Evolutionary conservation across 495 filamentous ascomycete genomes (phyloP).

Genomic region (Hyphodiscus hymeniophilus): DNA sequence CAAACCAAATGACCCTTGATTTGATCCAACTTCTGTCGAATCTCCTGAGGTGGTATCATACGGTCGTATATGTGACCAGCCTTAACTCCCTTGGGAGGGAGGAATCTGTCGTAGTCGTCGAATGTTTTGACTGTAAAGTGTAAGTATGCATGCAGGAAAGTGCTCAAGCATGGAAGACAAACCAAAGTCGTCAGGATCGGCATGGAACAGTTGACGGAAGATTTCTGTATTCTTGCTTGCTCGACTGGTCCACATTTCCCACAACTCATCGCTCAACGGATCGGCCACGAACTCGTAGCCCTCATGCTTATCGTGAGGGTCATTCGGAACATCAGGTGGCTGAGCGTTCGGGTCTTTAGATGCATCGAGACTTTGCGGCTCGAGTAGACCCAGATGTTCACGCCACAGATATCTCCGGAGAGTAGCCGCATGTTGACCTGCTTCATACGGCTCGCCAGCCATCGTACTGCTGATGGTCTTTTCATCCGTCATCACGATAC

Average conservation of each 20-base stretch:
- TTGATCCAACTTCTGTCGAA: conserved; percentile 64
- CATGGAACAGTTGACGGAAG: conserved; percentile 85
- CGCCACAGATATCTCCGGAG: conserved; percentile 83
- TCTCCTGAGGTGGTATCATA: conserved; percentile 58
- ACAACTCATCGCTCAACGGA: conserved; percentile 70
- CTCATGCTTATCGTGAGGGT: conserved; percentile 37
- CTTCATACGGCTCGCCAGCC: conserved; percentile 68
- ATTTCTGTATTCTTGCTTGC: conserved; percentile 74
- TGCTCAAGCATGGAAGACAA: conserved; percentile 12
- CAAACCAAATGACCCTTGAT: conserved; percentile 90
- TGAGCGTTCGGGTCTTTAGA: conserved; percentile 69
- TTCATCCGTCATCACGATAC: conserved; percentile 85
- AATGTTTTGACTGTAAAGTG: conserved; percentile 60
- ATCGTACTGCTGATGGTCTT: conserved; percentile 64
- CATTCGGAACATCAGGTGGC: conserved; percentile 68
- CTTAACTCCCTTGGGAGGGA: conserved; percentile 60
- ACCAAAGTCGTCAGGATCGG: conserved; percentile 84
- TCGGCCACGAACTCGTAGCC: conserved; percentile 73
- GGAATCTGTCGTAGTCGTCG: conserved; percentile 76
- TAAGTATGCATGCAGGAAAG: not conserved
- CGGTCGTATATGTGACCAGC: conserved; percentile 78
- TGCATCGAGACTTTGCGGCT: conserved; percentile 64
- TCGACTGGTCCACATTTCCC: conserved; percentile 72
- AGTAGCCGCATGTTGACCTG: conserved; percentile 68
- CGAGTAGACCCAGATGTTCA: conserved; percentile 82